These are phyloP conservation scores for Aspergillus cejpii DNA, from an alignment of 2,329 filamentous ascomycete genomes.

Conservation along the genomic window DNA sequence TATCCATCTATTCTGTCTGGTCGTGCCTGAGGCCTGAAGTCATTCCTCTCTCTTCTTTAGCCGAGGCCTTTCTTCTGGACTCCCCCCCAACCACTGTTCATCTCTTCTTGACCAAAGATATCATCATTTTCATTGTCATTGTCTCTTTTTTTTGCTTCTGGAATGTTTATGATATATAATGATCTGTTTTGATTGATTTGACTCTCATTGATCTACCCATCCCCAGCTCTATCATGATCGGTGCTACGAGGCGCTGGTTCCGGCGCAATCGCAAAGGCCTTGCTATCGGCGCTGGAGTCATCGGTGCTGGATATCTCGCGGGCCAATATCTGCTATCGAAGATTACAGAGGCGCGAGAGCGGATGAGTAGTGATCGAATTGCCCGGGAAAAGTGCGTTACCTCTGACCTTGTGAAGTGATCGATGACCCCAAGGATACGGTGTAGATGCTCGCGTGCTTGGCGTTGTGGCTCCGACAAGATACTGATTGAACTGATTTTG, in stretches of 20 bases:
- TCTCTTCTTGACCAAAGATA: conserved; percentile 5
- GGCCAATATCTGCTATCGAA: conserved; percentile 89
- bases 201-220: conserved; percentile 2
- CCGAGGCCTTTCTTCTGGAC: conserved; percentile 24
- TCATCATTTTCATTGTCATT: too few relatives aligned
- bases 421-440: too few relatives aligned
- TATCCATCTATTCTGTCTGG: background rate
- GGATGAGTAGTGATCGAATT: conserved; percentile 92
- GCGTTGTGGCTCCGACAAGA: conserved; percentile 9
- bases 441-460: conserved; percentile 12
- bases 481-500: background rate
- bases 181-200: conserved; percentile 6
- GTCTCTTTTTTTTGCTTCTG: background rate
- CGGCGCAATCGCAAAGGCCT: conserved; percentile 85
- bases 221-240: conserved; percentile 48
- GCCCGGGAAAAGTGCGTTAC: conserved; percentile 82
- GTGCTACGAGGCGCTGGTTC: conserved; percentile 80
- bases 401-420: too few relatives aligned
- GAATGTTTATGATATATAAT: conserved; percentile 9
- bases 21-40: too few relatives aligned
- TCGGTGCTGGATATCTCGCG: conserved; percentile 85
- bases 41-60: too few relatives aligned
- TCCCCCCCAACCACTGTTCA: conserved; percentile 10
- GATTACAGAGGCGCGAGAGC: conserved; percentile 86
- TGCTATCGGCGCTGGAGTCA: conserved; percentile 76